A percentile compares a stretch with the other conserved stretches of the same genome.
These are phyloP conservation scores for Yamadazyma membranifaciens DNA, from an alignment of 1,139 yeast species.

Conservation along the genomic window DNA sequence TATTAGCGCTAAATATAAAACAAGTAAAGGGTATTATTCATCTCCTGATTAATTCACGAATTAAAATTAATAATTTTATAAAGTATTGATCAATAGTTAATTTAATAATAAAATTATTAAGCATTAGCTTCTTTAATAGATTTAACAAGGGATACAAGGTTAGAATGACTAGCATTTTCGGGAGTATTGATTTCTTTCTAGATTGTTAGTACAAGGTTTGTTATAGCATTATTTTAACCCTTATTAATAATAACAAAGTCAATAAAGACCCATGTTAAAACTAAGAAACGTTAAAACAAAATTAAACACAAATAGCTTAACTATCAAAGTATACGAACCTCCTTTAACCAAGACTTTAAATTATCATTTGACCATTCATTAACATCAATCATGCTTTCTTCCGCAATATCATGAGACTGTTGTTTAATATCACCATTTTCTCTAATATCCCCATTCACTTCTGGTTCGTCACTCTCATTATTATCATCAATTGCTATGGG, in stretches of 20 bases:
- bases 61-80: slow-evolving; percentile 83
- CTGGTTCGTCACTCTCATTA: slow-evolving; percentile 9
- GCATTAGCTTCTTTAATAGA: slow-evolving; percentile 35
- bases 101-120: slow-evolving; percentile 20
- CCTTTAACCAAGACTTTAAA: slow-evolving; percentile 34
- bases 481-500: slow-evolving; percentile 22
- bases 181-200: slow-evolving; percentile 50
- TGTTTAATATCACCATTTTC: not conserved
- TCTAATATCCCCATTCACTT: not conserved
- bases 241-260: no score
- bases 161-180: slow-evolving; percentile 44
- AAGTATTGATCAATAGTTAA: slow-evolving; percentile 42
- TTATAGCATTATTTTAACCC: no score
- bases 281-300: no score
- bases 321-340: slow-evolving; percentile 24
- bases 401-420: slow-evolving; percentile 10
- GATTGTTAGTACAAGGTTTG: slow-evolving; percentile 26
- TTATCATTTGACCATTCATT: slow-evolving; percentile 41
- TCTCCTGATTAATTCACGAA: slow-evolving; percentile 63
- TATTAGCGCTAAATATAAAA: not conserved
- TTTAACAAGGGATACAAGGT: slow-evolving; percentile 49
- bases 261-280: no score
- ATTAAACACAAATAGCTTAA: no score
- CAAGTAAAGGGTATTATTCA: not conserved
- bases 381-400: slow-evolving; percentile 26